Evolutionary conservation across 768 basidiomycete genomes (phyloP).

Genomic region (Infundibulicybe gibba): DNA sequence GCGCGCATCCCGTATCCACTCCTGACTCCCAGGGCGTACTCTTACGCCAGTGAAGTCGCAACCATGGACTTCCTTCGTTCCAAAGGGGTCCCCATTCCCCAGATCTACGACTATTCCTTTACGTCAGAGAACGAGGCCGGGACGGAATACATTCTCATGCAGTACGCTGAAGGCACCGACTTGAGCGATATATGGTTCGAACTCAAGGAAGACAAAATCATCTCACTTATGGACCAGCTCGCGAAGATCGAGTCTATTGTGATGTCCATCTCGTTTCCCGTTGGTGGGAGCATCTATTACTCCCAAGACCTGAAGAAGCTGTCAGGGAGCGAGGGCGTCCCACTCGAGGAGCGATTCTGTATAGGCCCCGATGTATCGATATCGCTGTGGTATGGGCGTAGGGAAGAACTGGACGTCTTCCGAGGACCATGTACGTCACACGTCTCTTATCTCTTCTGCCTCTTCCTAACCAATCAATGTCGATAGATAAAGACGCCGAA

Average conservation of each 20-base stretch:
- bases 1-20: conserved; percentile 38
- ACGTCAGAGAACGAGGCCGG: conserved; percentile 32
- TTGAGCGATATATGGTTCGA: conserved; percentile 37
- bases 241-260: conserved; percentile 41
- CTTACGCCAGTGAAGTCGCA: conserved; percentile 42
- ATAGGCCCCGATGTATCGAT: conserved; percentile 41
- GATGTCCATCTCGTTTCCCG: conserved; percentile 45
- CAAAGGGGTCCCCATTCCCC: conserved; percentile 34
- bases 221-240: conserved; percentile 41
- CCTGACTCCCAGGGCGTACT: conserved; percentile 30
- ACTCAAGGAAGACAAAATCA: conserved; percentile 31
- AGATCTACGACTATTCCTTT: conserved; percentile 41
- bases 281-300: conserved; percentile 50
- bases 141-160: conserved; percentile 45
- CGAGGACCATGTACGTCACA: conserved; percentile 49
- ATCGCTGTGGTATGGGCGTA: conserved; percentile 47
- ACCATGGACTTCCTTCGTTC: conserved; percentile 38
- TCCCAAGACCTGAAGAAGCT: conserved; percentile 39
- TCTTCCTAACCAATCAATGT: conserved; percentile 25
- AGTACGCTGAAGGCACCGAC: conserved; percentile 35
- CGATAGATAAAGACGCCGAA: conserved; percentile 40
- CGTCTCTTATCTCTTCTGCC: conserved; percentile 22
- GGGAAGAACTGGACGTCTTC: conserved; percentile 43
- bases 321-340: conserved; percentile 26
- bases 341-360: conserved; percentile 37